Conservation (phyloP, 495 filamentous ascomycete species). For the Penicillium herquei region DNA sequence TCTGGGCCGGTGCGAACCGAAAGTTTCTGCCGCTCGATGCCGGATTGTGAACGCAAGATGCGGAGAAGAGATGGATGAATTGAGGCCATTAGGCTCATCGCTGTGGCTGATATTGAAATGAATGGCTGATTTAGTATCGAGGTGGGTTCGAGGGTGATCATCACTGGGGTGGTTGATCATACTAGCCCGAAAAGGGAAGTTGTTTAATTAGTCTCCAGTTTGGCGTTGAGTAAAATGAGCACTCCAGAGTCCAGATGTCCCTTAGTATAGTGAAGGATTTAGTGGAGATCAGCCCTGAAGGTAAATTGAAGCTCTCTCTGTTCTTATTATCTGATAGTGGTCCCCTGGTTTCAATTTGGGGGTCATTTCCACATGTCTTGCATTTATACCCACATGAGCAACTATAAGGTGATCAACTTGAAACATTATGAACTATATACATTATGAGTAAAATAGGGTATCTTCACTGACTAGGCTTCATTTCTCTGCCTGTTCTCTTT, state of each 20-base stretch:
- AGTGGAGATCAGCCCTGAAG: no score
- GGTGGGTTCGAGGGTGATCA: neutral
- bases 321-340: no score
- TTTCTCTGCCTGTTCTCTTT: constrained; percentile 1
- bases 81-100: neutral
- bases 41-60: neutral
- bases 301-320: no score
- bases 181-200: neutral
- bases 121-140: neutral
- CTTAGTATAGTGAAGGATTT: no score
- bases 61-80: neutral
- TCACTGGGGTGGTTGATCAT: neutral
- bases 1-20: constrained; percentile 15
- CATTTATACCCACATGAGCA: no score
- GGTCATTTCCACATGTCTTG: no score
- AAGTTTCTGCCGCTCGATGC: constrained; percentile 1
- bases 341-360: no score
- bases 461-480: neutral
- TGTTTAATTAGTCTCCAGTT: no score
- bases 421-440: neutral
- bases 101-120: neutral
- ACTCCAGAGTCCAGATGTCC: no score
- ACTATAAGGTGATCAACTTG: neutral
- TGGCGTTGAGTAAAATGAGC: no score
- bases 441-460: neutral